Evolutionary conservation across 2,329 filamentous ascomycete species (phyloP).

Genomic region (Talaromyces albobiverticillius): DNA sequence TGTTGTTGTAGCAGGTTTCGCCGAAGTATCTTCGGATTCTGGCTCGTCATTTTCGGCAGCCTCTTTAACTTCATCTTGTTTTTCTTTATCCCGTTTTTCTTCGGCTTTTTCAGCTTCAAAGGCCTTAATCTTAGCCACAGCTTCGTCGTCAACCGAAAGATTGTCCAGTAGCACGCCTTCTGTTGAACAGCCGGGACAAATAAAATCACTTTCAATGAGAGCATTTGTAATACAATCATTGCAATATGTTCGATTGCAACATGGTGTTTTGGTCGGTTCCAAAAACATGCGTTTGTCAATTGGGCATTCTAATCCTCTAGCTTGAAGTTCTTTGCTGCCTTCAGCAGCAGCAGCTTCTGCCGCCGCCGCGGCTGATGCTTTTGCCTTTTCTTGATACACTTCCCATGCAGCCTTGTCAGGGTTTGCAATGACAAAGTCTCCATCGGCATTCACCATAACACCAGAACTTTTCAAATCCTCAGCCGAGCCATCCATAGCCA

Average conservation of each 20-base stretch:
- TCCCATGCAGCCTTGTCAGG: slow-evolving; percentile 96
- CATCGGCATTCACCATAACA: slow-evolving; percentile 96
- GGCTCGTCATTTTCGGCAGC: slow-evolving; percentile 16
- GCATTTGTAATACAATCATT: slow-evolving; percentile 99
- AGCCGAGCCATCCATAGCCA: slow-evolving; percentile 69
- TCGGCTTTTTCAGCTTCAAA: slow-evolving; percentile 59
- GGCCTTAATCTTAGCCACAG: slow-evolving; percentile 71
- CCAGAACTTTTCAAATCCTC: slow-evolving; percentile 81
- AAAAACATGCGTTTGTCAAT: slow-evolving; percentile 98
- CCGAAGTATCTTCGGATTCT: slow-evolving; percentile 13
- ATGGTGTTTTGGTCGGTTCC: slow-evolving; percentile 98
- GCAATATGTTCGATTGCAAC: slow-evolving; percentile 97
- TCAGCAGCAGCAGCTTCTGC: slow-evolving; percentile 73
- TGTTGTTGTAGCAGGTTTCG: slow-evolving; percentile 17
- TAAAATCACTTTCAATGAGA: slow-evolving; percentile 95
- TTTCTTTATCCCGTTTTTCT: slow-evolving; percentile 43
- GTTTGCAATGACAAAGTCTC: slow-evolving; percentile 94
- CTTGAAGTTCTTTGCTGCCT: slow-evolving; percentile 81
- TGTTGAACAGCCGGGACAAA: slow-evolving; percentile 87
- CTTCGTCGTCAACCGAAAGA: slow-evolving; percentile 77
- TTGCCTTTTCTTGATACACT: slow-evolving; percentile 91
- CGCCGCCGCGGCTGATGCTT: slow-evolving; percentile 77
- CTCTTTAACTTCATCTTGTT: slow-evolving; percentile 28
- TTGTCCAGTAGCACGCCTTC: slow-evolving; percentile 93
- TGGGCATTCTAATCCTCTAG: slow-evolving; percentile 84